Conservation (phyloP, 306 rosid species). For the Quercus aquifolioides region DNA sequence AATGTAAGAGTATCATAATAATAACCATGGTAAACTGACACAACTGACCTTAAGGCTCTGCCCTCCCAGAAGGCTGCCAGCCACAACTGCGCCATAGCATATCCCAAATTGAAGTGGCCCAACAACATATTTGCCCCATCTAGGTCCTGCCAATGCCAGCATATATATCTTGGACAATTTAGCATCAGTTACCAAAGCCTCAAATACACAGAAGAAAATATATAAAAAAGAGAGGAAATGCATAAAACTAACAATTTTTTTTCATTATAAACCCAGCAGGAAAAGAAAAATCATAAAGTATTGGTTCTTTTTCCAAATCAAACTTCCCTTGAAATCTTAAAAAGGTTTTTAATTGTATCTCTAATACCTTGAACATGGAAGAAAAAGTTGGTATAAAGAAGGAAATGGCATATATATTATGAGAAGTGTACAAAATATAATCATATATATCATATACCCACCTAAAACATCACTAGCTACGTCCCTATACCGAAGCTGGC, state of each 20-base stretch:
- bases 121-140: conserved; percentile 68
- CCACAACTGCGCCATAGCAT: conserved; percentile 68
- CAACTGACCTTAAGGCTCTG: conserved; percentile 55
- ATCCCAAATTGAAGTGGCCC: conserved; percentile 68
- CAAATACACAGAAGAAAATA: too few species aligned
- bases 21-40: background rate
- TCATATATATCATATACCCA: background rate
- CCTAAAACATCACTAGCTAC: conserved; percentile 66
- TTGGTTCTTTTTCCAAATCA: background rate
- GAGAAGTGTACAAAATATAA: too few species aligned
- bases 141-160: conserved; percentile 46
- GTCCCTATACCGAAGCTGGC: conserved; percentile 71
- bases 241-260: too few species aligned
- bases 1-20: background rate
- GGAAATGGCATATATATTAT: too few species aligned
- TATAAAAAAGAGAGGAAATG: too few species aligned
- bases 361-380: too few species aligned
- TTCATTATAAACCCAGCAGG: too few species aligned
- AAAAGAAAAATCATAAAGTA: too few species aligned
- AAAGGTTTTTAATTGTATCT: too few species aligned
- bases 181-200: background rate
- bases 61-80: conserved; percentile 72
- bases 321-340: background rate
- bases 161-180: background rate
- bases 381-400: too few species aligned